Evolutionary conservation across 495 filamentous ascomycete species (phyloP), one percentile per base, ranked within the genome.

Genomic region (Talaromyces nanjingensis): DNA sequence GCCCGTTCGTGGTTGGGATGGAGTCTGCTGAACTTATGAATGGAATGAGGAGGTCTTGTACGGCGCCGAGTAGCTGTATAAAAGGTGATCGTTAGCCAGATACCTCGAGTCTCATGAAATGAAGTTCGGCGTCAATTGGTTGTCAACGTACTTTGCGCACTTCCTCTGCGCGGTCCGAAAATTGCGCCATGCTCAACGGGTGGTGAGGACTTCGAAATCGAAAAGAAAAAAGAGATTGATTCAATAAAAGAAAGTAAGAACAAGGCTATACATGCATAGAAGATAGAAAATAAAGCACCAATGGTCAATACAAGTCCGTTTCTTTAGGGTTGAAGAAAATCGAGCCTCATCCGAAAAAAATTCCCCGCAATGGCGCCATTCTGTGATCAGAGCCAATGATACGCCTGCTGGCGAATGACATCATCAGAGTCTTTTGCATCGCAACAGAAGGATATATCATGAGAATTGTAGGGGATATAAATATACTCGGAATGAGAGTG

Each of bases 21-120:
- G 88, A 78, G 73, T 96, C 91, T 60, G 91, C 91, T 12, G 82
- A 80, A 49, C 80, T 83, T 66, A 96, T 88, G 74, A 92, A 94
- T 1, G 89, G 89, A 27, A 94, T 81, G 29, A 96, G 80, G 37
- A 92, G 83, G 33, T 83, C 77, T 80, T 91, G 83, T 47, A 93
- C 85, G 9, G 90, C 85, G 65, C 81, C 81, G 11, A 96, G 77
- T 34, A 94, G 83, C 91, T 93, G 65, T 52, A 11, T 53, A 55
- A 24, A 29, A 6, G 52, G 16, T 53, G 25, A 24, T 33, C 3
- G 14, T 18, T 20, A 39, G 22, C 25, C 49, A 53, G 24, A n/a
- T 20, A 49, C 16, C 2, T 49, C 18, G n/a, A 20, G 45, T 12
- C 6, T 58, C 22, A 12, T 25, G 9, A 27, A 34, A 65, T 42